Conservation (phyloP, 331 rosid species). For the Quercus tomentella region DNA sequence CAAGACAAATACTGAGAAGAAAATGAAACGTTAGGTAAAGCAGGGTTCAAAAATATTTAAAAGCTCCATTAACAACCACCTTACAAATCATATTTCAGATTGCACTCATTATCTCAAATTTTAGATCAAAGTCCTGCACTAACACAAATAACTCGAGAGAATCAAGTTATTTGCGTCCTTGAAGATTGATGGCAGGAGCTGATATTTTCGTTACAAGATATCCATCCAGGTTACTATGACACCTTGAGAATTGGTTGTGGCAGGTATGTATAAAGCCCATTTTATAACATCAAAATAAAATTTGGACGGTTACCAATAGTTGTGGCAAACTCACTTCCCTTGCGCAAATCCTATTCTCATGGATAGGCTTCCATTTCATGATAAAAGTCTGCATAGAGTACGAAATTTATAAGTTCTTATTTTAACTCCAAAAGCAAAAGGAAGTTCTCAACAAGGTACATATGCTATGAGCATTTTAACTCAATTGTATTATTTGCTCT, state of each 20-base stretch:
- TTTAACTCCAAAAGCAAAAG: not conserved
- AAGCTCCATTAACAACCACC: not conserved
- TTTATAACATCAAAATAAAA: not conserved
- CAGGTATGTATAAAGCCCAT: not conserved
- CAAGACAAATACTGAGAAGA: not conserved
- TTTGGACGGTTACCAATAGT: not conserved
- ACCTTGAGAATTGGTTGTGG: not conserved
- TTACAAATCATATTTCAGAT: not conserved
- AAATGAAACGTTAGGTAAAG: not conserved
- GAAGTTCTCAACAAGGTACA: not conserved
- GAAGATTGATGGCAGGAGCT: not conserved
- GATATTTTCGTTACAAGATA: not conserved
- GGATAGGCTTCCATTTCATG: not conserved
- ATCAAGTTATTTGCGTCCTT: not conserved
- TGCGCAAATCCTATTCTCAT: not conserved
- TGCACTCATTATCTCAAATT: not conserved
- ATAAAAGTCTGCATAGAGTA: not conserved
- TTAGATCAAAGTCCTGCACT: not conserved
- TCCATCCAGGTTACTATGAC: not conserved
- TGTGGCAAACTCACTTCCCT: not conserved
- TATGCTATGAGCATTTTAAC: too few relatives aligned
- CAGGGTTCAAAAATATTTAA: not conserved
- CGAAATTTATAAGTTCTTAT: not conserved
- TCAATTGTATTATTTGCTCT: too few relatives aligned
- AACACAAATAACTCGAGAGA: not conserved